These are phyloP conservation scores for Monilinia laxa DNA, from an alignment of 2,329 filamentous ascomycete genomes.

Conservation along the genomic window DNA sequence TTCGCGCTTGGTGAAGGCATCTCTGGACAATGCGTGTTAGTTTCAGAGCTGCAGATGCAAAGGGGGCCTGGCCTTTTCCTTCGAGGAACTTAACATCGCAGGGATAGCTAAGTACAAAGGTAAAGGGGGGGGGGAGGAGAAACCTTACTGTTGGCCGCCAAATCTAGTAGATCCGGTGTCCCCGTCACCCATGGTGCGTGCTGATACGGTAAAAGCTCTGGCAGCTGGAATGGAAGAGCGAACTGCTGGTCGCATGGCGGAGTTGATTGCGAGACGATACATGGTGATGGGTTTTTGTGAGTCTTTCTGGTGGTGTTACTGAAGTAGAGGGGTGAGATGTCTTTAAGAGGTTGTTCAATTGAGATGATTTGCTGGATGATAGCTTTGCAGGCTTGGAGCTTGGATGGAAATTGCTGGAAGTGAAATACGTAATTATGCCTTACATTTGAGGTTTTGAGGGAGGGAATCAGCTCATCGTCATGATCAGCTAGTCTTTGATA, in stretches of 20 bases:
- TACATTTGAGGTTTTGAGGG: not conserved
- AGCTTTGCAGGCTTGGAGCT: slow-evolving; percentile 11
- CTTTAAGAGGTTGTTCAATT: slow-evolving; percentile 30
- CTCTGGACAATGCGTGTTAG: slow-evolving; percentile 53
- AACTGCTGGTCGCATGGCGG: slow-evolving; percentile 49
- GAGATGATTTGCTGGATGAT: slow-evolving; percentile 26
- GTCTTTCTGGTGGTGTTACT: not conserved
- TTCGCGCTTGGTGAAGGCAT: slow-evolving; percentile 91
- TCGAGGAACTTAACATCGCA: not conserved
- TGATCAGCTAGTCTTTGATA: slow-evolving; percentile 1
- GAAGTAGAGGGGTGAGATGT: slow-evolving; percentile 21
- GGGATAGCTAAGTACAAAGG: slow-evolving; percentile 2
- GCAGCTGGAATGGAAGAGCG: slow-evolving; percentile 52
- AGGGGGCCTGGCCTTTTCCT: not conserved
- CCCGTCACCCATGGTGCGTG: slow-evolving; percentile 60
- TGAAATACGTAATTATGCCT: slow-evolving; percentile 8
- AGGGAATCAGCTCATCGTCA: not conserved
- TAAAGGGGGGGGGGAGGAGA: slow-evolving; percentile 3
- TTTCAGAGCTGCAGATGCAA: slow-evolving; percentile 3
- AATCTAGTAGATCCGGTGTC: slow-evolving; percentile 47
- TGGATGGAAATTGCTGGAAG: slow-evolving; percentile 10
- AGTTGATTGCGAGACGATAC: slow-evolving; percentile 60
- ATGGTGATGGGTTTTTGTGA: slow-evolving; percentile 47
- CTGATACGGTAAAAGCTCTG: slow-evolving; percentile 43
- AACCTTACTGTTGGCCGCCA: slow-evolving; percentile 32